Evolutionary conservation across 1,284 basidiomycete species (phyloP).

Genomic region (Pseudozyma tsukubaensis): DNA sequence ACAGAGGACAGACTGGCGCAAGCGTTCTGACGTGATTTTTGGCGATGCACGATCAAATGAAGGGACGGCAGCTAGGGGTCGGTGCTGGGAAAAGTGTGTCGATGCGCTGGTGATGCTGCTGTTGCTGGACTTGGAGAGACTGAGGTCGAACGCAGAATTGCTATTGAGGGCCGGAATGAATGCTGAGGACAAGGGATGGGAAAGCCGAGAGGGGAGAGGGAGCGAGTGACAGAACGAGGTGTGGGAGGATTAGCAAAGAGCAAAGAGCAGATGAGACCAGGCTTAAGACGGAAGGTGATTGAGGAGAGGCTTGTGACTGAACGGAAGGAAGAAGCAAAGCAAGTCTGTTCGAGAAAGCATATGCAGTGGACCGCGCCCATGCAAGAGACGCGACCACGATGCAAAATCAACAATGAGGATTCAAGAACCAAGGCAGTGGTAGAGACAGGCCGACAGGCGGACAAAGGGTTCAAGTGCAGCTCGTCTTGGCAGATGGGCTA

Average conservation of each 20-base stretch:
- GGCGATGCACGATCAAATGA: slow-evolving; percentile 17
- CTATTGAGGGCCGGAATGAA: neutral
- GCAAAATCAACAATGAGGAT: too few relatives aligned
- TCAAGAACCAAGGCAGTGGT: too few relatives aligned
- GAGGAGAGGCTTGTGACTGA: too few relatives aligned
- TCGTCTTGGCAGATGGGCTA: too few relatives aligned
- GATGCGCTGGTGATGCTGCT: neutral
- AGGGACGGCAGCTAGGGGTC: slow-evolving; percentile 3
- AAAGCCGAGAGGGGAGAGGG: neutral
- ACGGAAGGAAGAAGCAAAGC: too few relatives aligned
- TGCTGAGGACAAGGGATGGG: neutral
- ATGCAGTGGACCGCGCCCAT: too few relatives aligned
- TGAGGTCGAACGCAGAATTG: neutral
- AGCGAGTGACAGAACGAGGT: neutral
- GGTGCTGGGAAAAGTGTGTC: neutral
- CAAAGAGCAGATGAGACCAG: too few relatives aligned
- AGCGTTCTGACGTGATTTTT: neutral
- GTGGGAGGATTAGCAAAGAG: neutral
- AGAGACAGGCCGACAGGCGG: too few relatives aligned
- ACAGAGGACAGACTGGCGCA: neutral
- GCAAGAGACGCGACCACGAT: too few relatives aligned
- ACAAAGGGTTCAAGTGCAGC: too few relatives aligned
- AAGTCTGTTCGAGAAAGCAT: too few relatives aligned
- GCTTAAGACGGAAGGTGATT: too few relatives aligned
- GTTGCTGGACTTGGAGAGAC: neutral